These are phyloP conservation scores for Petasospora fabianii DNA, from an alignment of 1,139 yeast species.

Conservation along the genomic window DNA sequence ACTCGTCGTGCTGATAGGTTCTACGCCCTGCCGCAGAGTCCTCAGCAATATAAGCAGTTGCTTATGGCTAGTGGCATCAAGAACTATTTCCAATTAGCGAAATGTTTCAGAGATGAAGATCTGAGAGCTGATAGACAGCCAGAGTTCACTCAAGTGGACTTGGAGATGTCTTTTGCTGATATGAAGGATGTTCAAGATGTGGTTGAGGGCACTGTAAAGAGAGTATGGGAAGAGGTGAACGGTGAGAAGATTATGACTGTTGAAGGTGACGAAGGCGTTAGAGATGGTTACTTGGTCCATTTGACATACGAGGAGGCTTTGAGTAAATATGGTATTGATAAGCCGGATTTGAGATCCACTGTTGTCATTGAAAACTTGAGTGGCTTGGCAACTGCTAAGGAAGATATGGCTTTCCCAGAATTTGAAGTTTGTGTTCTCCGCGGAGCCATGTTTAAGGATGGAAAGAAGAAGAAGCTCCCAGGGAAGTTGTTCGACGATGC, in stretches of 20 bases:
- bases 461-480: conserved; percentile 34
- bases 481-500: conserved; percentile 37
- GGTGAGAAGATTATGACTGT: conserved; percentile 25
- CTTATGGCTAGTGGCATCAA: conserved; percentile 92
- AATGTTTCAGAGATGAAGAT: conserved; percentile 95
- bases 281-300: conserved; percentile 37
- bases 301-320: conserved; percentile 69
- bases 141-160: conserved; percentile 91
- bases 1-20: conserved; percentile 62
- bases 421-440: conserved; percentile 69
- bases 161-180: conserved; percentile 86
- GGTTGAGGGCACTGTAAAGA: conserved; percentile 54
- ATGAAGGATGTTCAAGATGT: conserved; percentile 63
- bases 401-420: conserved; percentile 45
- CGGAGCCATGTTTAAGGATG: conserved; percentile 38
- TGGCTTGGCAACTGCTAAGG: conserved; percentile 35
- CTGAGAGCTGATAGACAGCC: conserved; percentile 94
- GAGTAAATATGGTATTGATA: conserved; percentile 79
- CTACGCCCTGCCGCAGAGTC: conserved; percentile 95
- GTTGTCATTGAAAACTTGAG: conserved; percentile 50
- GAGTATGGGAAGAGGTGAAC: conserved; percentile 50
- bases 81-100: conserved; percentile 84
- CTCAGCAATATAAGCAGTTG: conserved; percentile 94
- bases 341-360: conserved; percentile 80
- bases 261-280: conserved; percentile 21